Evolutionary conservation across 164 flowering plant species (phyloP), one percentile per base, ranked within the genome.

Genomic region (Annona cherimola): DNA sequence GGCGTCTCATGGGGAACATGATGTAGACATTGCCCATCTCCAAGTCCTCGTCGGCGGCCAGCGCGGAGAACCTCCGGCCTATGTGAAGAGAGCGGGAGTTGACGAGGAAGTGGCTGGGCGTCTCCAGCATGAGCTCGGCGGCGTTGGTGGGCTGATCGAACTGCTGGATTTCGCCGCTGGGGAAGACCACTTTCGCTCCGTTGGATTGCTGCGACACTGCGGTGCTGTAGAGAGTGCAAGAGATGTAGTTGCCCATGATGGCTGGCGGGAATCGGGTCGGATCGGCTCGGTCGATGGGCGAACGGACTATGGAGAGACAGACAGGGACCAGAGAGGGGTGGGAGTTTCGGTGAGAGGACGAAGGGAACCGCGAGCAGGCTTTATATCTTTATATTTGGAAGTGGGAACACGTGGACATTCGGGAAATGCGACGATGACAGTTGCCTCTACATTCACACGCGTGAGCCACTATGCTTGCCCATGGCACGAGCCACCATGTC

Each of bases 111-210:
- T 76, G 80, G 64, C 83, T 87, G 0, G 97, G 97, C 0, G 62
- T 69, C 75, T 91, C 97, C 7, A 91, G 67, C 97, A 91, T 91
- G 54, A 89, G 83, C 81, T 91, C 97, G 0, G 97, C 97, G 0
- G 91, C 94, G 43, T 80, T 89, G 63, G 68, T 71, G 6, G 84
- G 82, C 9, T 71, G 73, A 1, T 73, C 44, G 62, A 88, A 63
- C 12, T 72, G 74, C 45, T 81, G 76, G 59, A 89, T 70, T 73
- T 86, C 88, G 4, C 97, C 94, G 12, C 63, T 65, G 1, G 93
- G 92, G 16, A 88, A 66, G 55, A 91, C 76, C 55, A 88, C 91
- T 69, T 75, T 88, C 0, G 85, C 74, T 0, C 83, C 68, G 45
- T 66, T 75, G 2, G 74, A 41, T 5, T 70, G 40, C 62, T 63